phyloP scores from a whole-genome alignment of 768 basidiomycete genomes.

The Leccinum subtestaceum region DNA sequence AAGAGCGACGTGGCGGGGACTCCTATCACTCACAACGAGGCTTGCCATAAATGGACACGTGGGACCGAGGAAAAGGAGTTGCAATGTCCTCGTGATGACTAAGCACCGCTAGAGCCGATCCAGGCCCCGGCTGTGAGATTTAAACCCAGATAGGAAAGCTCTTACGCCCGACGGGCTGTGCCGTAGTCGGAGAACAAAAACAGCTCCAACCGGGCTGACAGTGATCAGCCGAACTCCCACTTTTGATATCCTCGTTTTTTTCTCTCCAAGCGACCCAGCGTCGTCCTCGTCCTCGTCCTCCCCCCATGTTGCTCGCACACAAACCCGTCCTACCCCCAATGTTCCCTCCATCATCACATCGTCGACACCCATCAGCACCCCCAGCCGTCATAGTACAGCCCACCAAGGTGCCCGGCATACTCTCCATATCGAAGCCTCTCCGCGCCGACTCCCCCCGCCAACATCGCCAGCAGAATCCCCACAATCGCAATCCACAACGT shows the following conservation, averaged over 20 bases:
- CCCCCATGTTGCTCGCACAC: conserved; percentile 42
- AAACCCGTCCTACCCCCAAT: conserved; percentile 34
- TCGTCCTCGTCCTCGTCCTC: not conserved
- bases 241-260: conserved; percentile 29
- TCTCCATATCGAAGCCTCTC: conserved; percentile 62
- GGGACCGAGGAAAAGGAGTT: conserved; percentile 17
- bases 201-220: conserved; percentile 32
- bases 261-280: not conserved
- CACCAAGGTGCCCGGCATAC: conserved; percentile 69
- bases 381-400: conserved; percentile 67
- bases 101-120: not conserved
- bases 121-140: conserved; percentile 26
- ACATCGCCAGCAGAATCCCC: conserved; percentile 34
- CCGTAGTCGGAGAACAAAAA: conserved; percentile 35
- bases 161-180: conserved; percentile 32
- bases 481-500: conserved; percentile 33
- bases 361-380: conserved; percentile 68
- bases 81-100: not conserved
- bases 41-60: conserved; percentile 14
- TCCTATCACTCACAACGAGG: conserved; percentile 25
- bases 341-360: conserved; percentile 41
- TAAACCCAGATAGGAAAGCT: conserved; percentile 21
- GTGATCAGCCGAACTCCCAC: conserved; percentile 30
- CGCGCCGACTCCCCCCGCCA: conserved; percentile 34
- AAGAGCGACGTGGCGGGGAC: conserved; percentile 11